Conservation (phyloP, 2,329 filamentous ascomycete species). For the Pseudocercospora eumusae region DNA sequence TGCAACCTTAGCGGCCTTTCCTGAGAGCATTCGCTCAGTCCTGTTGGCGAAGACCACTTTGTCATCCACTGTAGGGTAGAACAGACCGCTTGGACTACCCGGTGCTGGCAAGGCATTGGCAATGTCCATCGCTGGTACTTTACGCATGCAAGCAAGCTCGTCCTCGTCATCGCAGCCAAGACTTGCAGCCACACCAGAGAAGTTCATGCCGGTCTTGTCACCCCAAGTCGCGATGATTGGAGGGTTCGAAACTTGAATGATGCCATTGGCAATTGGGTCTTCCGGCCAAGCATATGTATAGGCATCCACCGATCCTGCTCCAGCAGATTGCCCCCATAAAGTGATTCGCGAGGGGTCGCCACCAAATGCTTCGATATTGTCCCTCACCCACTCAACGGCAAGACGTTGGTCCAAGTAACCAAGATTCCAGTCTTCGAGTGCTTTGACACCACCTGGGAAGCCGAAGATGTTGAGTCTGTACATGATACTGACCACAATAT, state of each 20-base stretch:
- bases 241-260: slow-evolving; percentile 45
- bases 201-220: slow-evolving; percentile 34
- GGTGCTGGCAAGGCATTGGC: neutral
- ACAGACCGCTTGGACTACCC: neutral
- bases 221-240: slow-evolving; percentile 32
- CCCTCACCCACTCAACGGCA: slow-evolving; percentile 55
- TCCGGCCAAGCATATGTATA: slow-evolving; percentile 40
- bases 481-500: neutral
- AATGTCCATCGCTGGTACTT: neutral
- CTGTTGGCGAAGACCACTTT: neutral
- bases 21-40: neutral
- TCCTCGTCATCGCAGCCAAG: neutral
- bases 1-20: slow-evolving; percentile 10
- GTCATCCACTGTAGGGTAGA: slow-evolving; percentile 3
- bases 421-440: slow-evolving; percentile 43
- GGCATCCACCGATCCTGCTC: slow-evolving; percentile 34
- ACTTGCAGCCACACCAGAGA: slow-evolving; percentile 42
- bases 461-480: neutral
- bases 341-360: slow-evolving; percentile 42
- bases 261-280: slow-evolving; percentile 43
- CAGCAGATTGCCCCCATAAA: slow-evolving; percentile 37
- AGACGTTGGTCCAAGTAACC: slow-evolving; percentile 57
- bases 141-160: slow-evolving; percentile 1
- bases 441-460: neutral
- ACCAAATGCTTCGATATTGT: slow-evolving; percentile 55